Percentiles rank a stretch among this genome's conserved stretches.
Conservation (phyloP, 2,329 filamentous ascomycete genomes). For the Penicillium sclerotiorum region DNA sequence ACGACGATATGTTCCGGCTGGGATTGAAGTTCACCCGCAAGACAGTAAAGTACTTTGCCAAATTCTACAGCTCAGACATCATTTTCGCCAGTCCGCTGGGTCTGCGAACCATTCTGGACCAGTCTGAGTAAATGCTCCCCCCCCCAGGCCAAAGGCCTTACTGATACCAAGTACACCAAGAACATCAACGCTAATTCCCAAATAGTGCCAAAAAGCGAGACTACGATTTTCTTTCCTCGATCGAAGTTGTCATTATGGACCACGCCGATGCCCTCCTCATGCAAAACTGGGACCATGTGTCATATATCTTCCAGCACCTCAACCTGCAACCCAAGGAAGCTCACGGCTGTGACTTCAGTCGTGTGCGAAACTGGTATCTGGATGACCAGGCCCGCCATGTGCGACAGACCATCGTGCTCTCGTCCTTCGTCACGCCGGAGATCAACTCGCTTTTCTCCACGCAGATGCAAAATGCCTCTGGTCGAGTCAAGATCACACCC, state of each 20-base stretch:
- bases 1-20: slow-evolving; percentile 94
- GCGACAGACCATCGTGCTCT: slow-evolving; percentile 81
- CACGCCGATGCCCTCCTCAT: slow-evolving; percentile 91
- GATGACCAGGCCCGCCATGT: slow-evolving; percentile 78
- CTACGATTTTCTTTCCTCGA: slow-evolving; percentile 88
- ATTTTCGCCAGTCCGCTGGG: slow-evolving; percentile 89
- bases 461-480: slow-evolving; percentile 77
- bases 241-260: slow-evolving; percentile 87
- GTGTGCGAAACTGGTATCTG: slow-evolving; percentile 90
- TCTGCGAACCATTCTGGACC: slow-evolving; percentile 85
- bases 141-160: neutral
- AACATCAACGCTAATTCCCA: neutral
- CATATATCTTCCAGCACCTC: slow-evolving; percentile 86
- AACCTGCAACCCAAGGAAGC: slow-evolving; percentile 88
- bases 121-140: slow-evolving; percentile 60
- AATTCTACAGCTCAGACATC: slow-evolving; percentile 96
- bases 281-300: slow-evolving; percentile 98
- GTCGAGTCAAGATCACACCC: slow-evolving; percentile 73
- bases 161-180: neutral
- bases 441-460: slow-evolving; percentile 76
- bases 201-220: slow-evolving; percentile 67
- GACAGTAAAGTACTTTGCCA: slow-evolving; percentile 89
- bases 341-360: slow-evolving; percentile 90
- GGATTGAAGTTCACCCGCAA: slow-evolving; percentile 98
- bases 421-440: slow-evolving; percentile 85